Evolutionary conservation across 306 rosid species (phyloP).

Genomic region (Pyrus betulifolia): DNA sequence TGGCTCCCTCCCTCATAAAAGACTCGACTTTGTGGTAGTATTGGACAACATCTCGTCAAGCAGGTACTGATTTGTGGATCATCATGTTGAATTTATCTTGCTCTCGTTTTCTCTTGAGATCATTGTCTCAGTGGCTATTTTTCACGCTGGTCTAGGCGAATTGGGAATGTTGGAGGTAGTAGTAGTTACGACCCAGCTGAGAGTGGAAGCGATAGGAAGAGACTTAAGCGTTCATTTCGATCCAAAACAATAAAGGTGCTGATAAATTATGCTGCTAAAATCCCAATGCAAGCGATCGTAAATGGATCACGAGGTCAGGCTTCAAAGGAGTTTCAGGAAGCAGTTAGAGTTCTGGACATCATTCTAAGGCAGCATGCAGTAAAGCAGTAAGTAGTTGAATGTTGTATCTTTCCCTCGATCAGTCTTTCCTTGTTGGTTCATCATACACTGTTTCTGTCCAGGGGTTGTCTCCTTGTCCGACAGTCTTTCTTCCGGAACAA

Average conservation of each 20-base stretch:
- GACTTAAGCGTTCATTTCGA: slow-evolving; percentile 14
- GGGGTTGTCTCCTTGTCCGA: slow-evolving; percentile 45
- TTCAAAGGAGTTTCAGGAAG: slow-evolving; percentile 26
- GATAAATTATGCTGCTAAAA: slow-evolving; percentile 17
- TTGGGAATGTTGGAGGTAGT: too few relatives aligned
- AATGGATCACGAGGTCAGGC: slow-evolving; percentile 29
- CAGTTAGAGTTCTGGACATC: slow-evolving; percentile 30
- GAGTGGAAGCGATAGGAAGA: slow-evolving; percentile 19
- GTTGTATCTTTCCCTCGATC: background rate
- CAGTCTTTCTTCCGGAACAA: slow-evolving; percentile 42
- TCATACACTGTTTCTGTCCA: background rate
- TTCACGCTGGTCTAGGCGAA: background rate
- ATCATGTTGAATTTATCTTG: background rate
- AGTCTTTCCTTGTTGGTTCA: background rate
- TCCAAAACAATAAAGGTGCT: slow-evolving; percentile 24
- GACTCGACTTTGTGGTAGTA: slow-evolving; percentile 14
- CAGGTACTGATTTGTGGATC: slow-evolving; percentile 7
- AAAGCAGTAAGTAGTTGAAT: slow-evolving; percentile 26
- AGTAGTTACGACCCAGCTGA: background rate
- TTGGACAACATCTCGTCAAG: slow-evolving; percentile 21
- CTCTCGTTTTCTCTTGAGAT: background rate
- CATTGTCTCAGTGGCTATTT: background rate
- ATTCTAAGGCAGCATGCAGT: slow-evolving; percentile 39
- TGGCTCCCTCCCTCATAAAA: slow-evolving; percentile 8
- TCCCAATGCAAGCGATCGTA: slow-evolving; percentile 29